Percentiles rank a stretch among this genome's conserved stretches.
Evolutionary conservation across 805 yeast species (phyloP).

Genomic region (Clavispora santaluciae): DNA sequence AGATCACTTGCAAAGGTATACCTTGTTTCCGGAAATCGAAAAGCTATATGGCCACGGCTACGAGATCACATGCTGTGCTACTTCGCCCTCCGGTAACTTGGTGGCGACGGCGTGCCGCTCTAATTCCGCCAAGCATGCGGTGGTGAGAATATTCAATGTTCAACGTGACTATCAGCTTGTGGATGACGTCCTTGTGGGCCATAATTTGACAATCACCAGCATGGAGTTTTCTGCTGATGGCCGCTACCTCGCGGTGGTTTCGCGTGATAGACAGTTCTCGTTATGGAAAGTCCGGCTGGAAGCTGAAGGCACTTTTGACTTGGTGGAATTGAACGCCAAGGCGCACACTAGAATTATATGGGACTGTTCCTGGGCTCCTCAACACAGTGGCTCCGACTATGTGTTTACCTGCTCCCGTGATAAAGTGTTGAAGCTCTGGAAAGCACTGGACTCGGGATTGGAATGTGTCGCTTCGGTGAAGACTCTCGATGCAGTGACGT

Average conservation of each 20-base stretch:
- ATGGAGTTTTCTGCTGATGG: constrained; percentile 71
- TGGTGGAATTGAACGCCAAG: constrained; percentile 49
- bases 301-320: constrained; percentile 26
- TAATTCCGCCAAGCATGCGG: constrained; percentile 79
- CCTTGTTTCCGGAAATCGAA: constrained; percentile 93
- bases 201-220: constrained; percentile 80
- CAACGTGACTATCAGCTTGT: constrained; percentile 50
- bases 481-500: constrained; percentile 57
- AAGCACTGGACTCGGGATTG: constrained; percentile 23
- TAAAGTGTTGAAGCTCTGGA: constrained; percentile 72
- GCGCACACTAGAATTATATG: constrained; percentile 92
- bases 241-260: constrained; percentile 62
- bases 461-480: constrained; percentile 38
- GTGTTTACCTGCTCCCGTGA: constrained; percentile 89
- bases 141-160: constrained; percentile 67
- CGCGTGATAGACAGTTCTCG: constrained; percentile 85
- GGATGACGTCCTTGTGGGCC: constrained; percentile 51
- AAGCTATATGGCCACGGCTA: constrained; percentile 97
- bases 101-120: constrained; percentile 93
- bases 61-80: constrained; percentile 77
- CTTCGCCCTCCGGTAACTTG: constrained; percentile 54
- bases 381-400: constrained; percentile 17
- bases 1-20: constrained; percentile 84
- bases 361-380: constrained; percentile 88
- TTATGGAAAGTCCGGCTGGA: constrained; percentile 51